phyloP scores from a whole-genome alignment of 2,329 filamentous ascomycete species.

The Cladosporium sp. region DNA sequence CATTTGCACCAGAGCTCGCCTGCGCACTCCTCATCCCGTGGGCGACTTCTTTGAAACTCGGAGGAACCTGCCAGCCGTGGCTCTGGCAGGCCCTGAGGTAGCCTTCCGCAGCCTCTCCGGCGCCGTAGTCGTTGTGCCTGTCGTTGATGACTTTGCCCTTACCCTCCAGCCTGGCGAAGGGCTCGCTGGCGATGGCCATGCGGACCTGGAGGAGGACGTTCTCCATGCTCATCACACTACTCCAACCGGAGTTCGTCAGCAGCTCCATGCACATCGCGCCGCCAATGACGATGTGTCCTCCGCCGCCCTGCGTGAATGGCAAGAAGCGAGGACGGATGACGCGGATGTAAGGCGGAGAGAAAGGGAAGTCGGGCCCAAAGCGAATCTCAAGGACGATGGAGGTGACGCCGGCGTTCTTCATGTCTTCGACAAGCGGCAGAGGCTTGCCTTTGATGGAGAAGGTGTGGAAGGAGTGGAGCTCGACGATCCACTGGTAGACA shows the following conservation, averaged over 20 bases:
- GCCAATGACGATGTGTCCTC: constrained; percentile 81
- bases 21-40: constrained; percentile 26
- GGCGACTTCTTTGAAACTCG: constrained; percentile 57
- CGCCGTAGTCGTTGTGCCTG: constrained; percentile 53
- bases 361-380: constrained; percentile 74
- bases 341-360: constrained; percentile 79
- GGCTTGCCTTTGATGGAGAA: constrained; percentile 29
- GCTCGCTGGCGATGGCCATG: constrained; percentile 71
- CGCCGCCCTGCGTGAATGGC: constrained; percentile 69
- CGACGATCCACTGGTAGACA: constrained; percentile 88
- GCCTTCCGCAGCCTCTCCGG: constrained; percentile 71
- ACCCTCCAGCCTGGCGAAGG: constrained; percentile 68
- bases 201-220: constrained; percentile 78
- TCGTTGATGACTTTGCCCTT: not conserved
- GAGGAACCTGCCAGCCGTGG: constrained; percentile 74
- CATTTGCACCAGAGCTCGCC: not conserved
- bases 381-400: constrained; percentile 81
- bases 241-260: constrained; percentile 82
- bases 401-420: constrained; percentile 60
- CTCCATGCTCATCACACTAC: constrained; percentile 70
- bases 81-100: constrained; percentile 66
- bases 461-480: constrained; percentile 73
- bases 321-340: constrained; percentile 79
- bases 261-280: constrained; percentile 78
- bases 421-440: constrained; percentile 72